Base-by-base conservation (phyloP, 2,329 filamentous ascomycete species). In the Didymellaceae sp. region DNA sequence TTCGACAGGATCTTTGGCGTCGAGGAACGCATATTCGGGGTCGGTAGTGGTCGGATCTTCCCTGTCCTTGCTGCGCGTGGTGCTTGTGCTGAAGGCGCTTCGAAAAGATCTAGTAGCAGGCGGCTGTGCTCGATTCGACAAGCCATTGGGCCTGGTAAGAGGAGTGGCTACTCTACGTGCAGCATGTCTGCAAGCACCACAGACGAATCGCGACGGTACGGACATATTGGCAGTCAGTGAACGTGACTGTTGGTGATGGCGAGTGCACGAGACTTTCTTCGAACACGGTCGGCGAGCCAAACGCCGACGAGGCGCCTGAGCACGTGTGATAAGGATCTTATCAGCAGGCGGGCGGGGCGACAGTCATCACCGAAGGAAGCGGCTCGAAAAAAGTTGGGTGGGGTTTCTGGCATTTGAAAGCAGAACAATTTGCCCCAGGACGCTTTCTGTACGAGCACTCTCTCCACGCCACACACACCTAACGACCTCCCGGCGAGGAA, bases 291-390 rank as follows among this genome's bases (percentile, higher is more conserved):
- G 55, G 60, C 39, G 53, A 38, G 13, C 17, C 18, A 31, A 45
- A 33, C 32, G 40, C 60, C 58, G 59, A 55, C 32, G 5, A 16
- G 11, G 35, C 49, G 54, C 45, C 17, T 52, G 50, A 39, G 45
- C 65, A 69, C 63, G 65, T 69, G 67, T 31, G 30, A 65, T 70
- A 68, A 70, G 66, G 58, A 43, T 48, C 16, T 52, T 52, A 54
- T 54, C 51, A 13, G 13, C 16, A n/a, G n/a, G n/a, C 42, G 26
- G 42, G 34, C 18, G 44, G 44, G 58, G 51, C 47, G 39, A 38
- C 43, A 52, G 49, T 53, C 52, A 59, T 45, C 24, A 21, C 38
- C 47, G 50, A 53, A 54, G 45, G 50, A 53, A 54, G 45, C 38
- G 53, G 38, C 30, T 43, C 31, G 32, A 46, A 55, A 63, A 66